Evolutionary conservation across 768 basidiomycete genomes (phyloP), one percentile per base, ranked within the genome.

Genomic region (Tylopilus sp.): DNA sequence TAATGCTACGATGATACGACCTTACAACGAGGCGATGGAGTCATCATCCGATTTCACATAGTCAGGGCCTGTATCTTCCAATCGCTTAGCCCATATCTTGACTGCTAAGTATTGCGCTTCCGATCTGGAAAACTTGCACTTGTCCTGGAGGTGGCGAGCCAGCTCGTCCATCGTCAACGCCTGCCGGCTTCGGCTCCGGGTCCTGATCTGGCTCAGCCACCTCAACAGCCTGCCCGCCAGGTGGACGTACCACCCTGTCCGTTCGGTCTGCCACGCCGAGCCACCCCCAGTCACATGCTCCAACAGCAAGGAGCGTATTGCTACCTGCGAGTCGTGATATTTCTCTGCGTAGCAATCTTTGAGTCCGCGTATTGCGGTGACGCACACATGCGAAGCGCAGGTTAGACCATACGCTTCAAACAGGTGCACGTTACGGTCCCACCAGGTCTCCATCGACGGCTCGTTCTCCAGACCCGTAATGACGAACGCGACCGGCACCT

Each of bases 301-400:
- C 24, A 62, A 46, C 31, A 66, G 62, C 56, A 64, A 53, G 13
- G 47, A 43, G 53, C 64, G 63, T 14, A 71, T 28, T 21, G 50
- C 61, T 48, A 14, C 26, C 48, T 58, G 72, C 10, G 74, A 77
- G 47, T 70, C 61, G 12, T 61, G 52, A 49, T 75, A 76, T 44
- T 63, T 71, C 8, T 52, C 50, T 24, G 58, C 54, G 25, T 66
- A 61, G 28, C 46, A 60, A 28, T 63, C 38, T 0, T 64, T 52
- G 46, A 59, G 56, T 22, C 74, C 66, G 25, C 59, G 58, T 24
- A 44, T 71, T 4, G 74, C 70, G 3, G 73, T 76, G 55, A 78
- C 54, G 50, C 77, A 78, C 0, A 67, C 75, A 17, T 74, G 69
- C 4, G 70, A 72, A 17, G 56, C 44, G 22, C 72, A 64, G 29